A percentile compares a stretch with the other conserved stretches of the same genome.
Evolutionary conservation across 169 alveolate species (phyloP).

Genomic region (Perkinsus olseni): DNA sequence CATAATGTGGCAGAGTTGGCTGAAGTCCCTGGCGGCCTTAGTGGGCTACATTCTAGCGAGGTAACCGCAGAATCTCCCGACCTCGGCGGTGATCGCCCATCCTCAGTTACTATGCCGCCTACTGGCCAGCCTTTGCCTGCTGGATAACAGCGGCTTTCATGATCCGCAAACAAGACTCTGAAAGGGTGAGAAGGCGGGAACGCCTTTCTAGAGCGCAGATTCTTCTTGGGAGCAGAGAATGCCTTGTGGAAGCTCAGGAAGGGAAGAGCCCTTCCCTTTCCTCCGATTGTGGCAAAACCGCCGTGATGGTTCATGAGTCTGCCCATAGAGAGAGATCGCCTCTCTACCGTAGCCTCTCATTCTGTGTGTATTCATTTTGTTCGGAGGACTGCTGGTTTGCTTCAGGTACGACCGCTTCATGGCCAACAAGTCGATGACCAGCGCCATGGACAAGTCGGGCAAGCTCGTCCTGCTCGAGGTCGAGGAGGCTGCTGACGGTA

Average conservation of each 20-base stretch:
- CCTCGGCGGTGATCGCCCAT: not conserved
- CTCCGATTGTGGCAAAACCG: too few relatives aligned
- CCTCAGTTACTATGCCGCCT: not conserved
- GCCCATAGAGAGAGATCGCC: too few relatives aligned
- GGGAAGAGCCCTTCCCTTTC: too few relatives aligned
- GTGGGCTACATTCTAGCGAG: not conserved
- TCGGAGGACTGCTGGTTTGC: too few relatives aligned
- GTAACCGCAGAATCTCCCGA: not conserved
- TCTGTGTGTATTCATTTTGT: too few relatives aligned
- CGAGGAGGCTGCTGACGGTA: not conserved
- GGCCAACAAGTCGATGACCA: not conserved
- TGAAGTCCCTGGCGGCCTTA: not conserved
- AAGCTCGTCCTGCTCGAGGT: not conserved
- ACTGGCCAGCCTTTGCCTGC: not conserved
- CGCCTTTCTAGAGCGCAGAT: too few relatives aligned
- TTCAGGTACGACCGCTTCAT: not conserved
- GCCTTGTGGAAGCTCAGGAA: too few relatives aligned
- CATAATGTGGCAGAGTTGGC: not conserved
- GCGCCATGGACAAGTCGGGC: not conserved
- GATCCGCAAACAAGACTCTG: not conserved
- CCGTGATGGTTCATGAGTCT: too few relatives aligned
- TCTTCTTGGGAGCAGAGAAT: too few relatives aligned
- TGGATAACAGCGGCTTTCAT: not conserved
- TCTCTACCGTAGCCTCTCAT: too few relatives aligned
- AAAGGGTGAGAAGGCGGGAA: not conserved